A percentile compares a stretch with the other conserved stretches of the same genome.
These are phyloP conservation scores for Recurvomyces mirabilis DNA, from an alignment of 495 filamentous ascomycete genomes.

Conservation along the genomic window DNA sequence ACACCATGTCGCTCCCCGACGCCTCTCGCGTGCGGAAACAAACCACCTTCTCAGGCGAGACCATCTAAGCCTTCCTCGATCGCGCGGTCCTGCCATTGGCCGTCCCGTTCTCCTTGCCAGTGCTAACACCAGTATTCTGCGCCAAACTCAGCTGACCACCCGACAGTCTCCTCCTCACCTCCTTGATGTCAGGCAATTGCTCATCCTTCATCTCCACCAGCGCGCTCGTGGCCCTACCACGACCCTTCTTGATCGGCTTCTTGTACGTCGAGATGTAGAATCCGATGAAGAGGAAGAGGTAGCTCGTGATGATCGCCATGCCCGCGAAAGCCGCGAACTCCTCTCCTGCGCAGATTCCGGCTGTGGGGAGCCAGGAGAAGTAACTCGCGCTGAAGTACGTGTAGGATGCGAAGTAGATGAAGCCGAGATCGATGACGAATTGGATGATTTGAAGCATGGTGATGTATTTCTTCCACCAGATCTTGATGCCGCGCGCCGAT, in stretches of 20 bases:
- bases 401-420: constrained; percentile 37
- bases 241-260: constrained; percentile 43
- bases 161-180: constrained; percentile 26
- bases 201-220: constrained; percentile 38
- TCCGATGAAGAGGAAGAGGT: constrained; percentile 94
- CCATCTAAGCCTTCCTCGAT: constrained; percentile 20
- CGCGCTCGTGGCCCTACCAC: constrained; percentile 30
- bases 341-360: constrained; percentile 83
- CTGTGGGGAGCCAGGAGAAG: constrained; percentile 72
- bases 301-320: constrained; percentile 81
- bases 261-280: constrained; percentile 98
- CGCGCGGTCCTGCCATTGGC: constrained; percentile 10
- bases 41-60: too few species aligned
- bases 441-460: constrained; percentile 76
- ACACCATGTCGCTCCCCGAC: too few species aligned
- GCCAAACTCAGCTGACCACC: constrained; percentile 3
- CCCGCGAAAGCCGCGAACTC: constrained; percentile 94
- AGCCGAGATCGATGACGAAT: constrained; percentile 64
- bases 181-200: constrained; percentile 33
- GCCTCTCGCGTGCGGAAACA: too few species aligned
- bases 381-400: constrained; percentile 65
- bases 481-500: constrained; percentile 64
- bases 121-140: not conserved
- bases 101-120: constrained; percentile 15
- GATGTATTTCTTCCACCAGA: constrained; percentile 91